Conservation (phyloP, 2,329 filamentous ascomycete species). For the Colletotrichum sp. region DNA sequence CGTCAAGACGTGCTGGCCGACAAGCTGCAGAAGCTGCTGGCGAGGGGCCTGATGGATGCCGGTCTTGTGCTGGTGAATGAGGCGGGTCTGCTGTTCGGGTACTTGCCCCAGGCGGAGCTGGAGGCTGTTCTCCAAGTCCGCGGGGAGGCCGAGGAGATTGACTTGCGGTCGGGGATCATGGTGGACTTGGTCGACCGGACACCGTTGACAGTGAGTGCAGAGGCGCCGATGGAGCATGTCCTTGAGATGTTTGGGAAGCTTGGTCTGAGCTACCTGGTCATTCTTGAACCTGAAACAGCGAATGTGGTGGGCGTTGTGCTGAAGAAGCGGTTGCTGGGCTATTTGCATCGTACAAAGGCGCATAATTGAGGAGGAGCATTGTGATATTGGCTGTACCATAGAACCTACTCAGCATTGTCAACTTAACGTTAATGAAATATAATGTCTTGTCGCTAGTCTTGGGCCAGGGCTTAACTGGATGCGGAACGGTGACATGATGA, state of each 20-base stretch:
- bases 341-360: background rate
- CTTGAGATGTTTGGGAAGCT: slow-evolving; percentile 66
- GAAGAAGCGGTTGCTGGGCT: slow-evolving; percentile 54
- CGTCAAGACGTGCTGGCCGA: slow-evolving; percentile 35
- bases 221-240: slow-evolving; percentile 62
- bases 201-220: slow-evolving; percentile 52
- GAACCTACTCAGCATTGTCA: background rate
- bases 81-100: slow-evolving; percentile 54
- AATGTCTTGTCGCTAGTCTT: background rate
- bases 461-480: background rate
- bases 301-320: slow-evolving; percentile 58
- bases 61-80: slow-evolving; percentile 60
- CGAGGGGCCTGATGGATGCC: slow-evolving; percentile 59
- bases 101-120: slow-evolving; percentile 58
- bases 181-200: slow-evolving; percentile 57
- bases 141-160: slow-evolving; percentile 27
- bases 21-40: slow-evolving; percentile 52
- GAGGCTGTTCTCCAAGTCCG: slow-evolving; percentile 50
- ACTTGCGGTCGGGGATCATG: slow-evolving; percentile 37
- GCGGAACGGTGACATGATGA: too few species aligned
- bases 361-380: background rate
- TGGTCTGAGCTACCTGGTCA: slow-evolving; percentile 56
- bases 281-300: slow-evolving; percentile 56
- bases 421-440: background rate
- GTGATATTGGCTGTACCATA: background rate